Evolutionary conservation across 192 early-diverging fungal species (phyloP).

Genomic region (Podila epicladia): DNA sequence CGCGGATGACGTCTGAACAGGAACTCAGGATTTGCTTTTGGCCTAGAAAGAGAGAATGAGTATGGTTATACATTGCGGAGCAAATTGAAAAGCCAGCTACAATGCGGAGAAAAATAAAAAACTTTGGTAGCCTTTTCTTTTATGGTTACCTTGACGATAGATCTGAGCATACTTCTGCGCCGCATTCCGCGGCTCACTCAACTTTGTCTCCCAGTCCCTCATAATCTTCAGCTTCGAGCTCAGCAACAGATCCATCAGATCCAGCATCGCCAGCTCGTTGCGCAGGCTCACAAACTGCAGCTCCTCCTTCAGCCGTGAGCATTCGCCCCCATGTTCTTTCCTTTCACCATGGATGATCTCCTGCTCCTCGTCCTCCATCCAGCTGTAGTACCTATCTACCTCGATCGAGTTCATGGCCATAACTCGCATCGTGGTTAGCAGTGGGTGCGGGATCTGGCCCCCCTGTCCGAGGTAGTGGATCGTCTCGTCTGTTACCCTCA

Average conservation of each 20-base stretch:
- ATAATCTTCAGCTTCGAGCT: slow-evolving; percentile 44
- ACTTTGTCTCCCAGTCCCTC: slow-evolving; percentile 10
- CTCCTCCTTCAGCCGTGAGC: background rate
- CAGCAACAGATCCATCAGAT: slow-evolving; percentile 57
- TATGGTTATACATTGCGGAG: background rate
- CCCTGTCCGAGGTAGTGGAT: slow-evolving; percentile 56
- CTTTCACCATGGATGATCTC: slow-evolving; percentile 1
- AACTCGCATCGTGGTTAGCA: slow-evolving; percentile 68
- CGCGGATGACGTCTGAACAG: slow-evolving; percentile 12
- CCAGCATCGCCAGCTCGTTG: slow-evolving; percentile 68
- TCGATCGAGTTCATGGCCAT: slow-evolving; percentile 73
- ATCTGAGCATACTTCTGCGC: slow-evolving; percentile 57
- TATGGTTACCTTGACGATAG: slow-evolving; percentile 58
- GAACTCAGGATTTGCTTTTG: slow-evolving; percentile 40
- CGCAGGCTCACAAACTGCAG: slow-evolving; percentile 58
- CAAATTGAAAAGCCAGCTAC: background rate
- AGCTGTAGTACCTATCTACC: slow-evolving; percentile 6
- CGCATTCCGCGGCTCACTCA: slow-evolving; percentile 11
- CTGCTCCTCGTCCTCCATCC: slow-evolving; percentile 7
- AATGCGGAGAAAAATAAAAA: no score
- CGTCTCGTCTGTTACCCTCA: slow-evolving; percentile 44
- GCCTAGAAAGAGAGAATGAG: slow-evolving; percentile 9
- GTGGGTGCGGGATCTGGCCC: slow-evolving; percentile 52
- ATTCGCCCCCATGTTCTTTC: background rate
- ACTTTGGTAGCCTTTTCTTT: no score